Base-by-base conservation (phyloP, 2,329 filamentous ascomycete species). In the Neobulgaria alba region DNA sequence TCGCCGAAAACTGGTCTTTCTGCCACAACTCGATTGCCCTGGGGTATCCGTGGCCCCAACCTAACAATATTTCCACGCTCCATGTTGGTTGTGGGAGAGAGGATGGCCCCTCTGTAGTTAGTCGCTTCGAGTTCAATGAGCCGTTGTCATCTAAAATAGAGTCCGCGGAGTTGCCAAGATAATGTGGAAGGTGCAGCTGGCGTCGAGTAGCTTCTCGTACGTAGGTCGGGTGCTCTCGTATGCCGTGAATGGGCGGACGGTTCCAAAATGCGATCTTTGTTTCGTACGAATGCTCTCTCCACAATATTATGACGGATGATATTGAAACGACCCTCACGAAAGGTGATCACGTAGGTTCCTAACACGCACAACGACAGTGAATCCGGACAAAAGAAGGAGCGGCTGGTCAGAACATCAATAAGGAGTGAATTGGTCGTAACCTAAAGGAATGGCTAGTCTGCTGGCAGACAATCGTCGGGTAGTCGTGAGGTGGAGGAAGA, bases 401-500 rank as follows among this genome's bases (percentile, higher is more conserved):
- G 59, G 60, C 58, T 59, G 45, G 54, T 57, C 51, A 51, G 55
- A 45, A 45, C 39, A 53, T 50, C 33, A 41, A 38, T 41, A 55
- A 56, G 15, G 66, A 70, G 60, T 59, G 66, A 63, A 62, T 49
- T 29, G 57, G 57, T 61, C 30, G 33, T 19, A 46, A 54, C 60
- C 53, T 57, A 67, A 75, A 74, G 56, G 72, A 76, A 65, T 68
- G 75, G 64, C 68, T 65, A 63, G 70, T 72, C 73, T 63, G 71
- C 69, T 70, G 67, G 68, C 70, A 72, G 69, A 69, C 69, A 63
- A 42, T 37, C 18, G 32, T 30, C 12, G 8, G 20, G 17, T 48
- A 53, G 53, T 52, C 45, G 54, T 57, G 54, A 54, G 47, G 53
- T 56, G 42, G 53, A 49, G 43, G 55, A 48, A 47, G 47, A 47